These are phyloP conservation scores for Cornus controversa DNA, from an alignment of 148 eudicot species.

Conservation along the genomic window DNA sequence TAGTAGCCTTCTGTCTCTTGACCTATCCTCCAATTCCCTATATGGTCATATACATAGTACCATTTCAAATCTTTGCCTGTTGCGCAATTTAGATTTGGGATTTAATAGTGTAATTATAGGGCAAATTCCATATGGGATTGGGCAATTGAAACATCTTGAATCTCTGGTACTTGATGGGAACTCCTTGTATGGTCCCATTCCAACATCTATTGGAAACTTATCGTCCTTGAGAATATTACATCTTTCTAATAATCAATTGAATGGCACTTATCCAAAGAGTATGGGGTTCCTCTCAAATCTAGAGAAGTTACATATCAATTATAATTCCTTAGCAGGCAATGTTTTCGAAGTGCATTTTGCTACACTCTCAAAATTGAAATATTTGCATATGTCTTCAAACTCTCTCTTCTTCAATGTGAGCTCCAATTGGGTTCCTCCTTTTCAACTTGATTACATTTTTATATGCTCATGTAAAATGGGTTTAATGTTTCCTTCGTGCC, in stretches of 20 bases:
- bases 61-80: too few relatives aligned
- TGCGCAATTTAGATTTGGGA: too few relatives aligned
- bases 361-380: not conserved
- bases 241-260: not conserved
- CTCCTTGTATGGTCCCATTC: too few relatives aligned
- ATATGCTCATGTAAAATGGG: conserved; percentile 13
- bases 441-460: conserved; percentile 18
- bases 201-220: not conserved
- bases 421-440: conserved; percentile 34
- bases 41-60: too few relatives aligned
- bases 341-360: conserved; percentile 20
- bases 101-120: too few relatives aligned
- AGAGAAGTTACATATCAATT: too few relatives aligned
- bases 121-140: too few relatives aligned
- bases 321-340: conserved; percentile 8
- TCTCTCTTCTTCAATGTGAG: conserved; percentile 15
- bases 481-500: conserved; percentile 23
- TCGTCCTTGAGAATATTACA: not conserved
- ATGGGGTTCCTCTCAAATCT: conserved; percentile 9
- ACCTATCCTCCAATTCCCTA: too few relatives aligned
- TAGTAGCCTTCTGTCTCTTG: too few relatives aligned
- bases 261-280: not conserved
- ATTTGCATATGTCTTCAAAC: conserved; percentile 7
- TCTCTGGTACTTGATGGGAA: too few relatives aligned
- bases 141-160: too few relatives aligned